Evolutionary conservation across 2,329 filamentous ascomycete species (phyloP).

Genomic region (Apiospora koreana): DNA sequence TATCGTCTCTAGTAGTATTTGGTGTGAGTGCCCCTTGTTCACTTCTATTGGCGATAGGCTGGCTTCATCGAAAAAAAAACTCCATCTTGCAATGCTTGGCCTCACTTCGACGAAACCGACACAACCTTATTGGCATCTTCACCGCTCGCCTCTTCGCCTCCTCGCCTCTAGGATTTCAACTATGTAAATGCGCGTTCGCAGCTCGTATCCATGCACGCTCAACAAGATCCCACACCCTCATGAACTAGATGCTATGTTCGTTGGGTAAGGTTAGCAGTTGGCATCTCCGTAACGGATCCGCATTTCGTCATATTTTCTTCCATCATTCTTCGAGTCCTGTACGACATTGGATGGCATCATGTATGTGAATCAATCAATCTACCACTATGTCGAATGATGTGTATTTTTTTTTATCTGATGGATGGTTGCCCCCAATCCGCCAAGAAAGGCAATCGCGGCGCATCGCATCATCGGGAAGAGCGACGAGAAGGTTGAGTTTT

Average conservation of each 20-base stretch:
- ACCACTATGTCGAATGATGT: background rate
- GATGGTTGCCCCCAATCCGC: background rate
- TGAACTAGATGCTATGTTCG: background rate
- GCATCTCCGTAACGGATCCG: background rate
- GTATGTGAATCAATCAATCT: background rate
- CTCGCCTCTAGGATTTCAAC: background rate
- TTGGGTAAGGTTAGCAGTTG: background rate
- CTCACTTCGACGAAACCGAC: background rate
- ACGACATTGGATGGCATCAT: background rate
- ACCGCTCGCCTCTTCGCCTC: conserved; percentile 2
- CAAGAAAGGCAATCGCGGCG: background rate
- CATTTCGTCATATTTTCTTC: background rate
- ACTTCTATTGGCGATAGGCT: background rate
- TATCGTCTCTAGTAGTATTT: background rate
- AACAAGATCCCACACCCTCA: background rate
- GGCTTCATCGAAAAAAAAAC: background rate
- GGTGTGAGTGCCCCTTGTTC: background rate
- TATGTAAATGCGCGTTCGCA: background rate
- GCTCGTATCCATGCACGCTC: background rate
- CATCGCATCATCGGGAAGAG: background rate
- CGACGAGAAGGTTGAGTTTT: conserved; percentile 2
- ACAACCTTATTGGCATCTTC: background rate
- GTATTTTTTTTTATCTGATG: background rate
- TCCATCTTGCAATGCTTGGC: background rate
- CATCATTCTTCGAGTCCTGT: background rate